phyloP scores from a whole-genome alignment of 176 grass and related monocot species.

The Calamus simplicifolius region DNA sequence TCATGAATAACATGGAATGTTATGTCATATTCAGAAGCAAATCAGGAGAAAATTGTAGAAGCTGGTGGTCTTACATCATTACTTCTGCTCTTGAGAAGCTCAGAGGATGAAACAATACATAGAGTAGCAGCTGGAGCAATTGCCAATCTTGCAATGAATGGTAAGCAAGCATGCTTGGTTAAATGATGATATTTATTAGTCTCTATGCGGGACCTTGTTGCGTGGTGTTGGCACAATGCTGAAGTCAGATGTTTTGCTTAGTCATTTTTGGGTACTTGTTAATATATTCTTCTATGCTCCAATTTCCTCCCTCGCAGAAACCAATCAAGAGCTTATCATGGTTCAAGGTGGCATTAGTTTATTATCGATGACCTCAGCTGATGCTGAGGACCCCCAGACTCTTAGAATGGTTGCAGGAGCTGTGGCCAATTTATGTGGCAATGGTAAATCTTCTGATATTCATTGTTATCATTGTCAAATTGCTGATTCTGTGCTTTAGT shows the following conservation, averaged over 20 bases:
- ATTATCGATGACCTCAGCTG: conserved; percentile 88
- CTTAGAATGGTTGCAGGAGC: conserved; percentile 99
- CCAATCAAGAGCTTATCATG: conserved; percentile 99
- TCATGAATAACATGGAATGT: neutral
- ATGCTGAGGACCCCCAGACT: conserved; percentile 95
- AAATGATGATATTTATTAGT: no score
- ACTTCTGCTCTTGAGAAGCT: conserved; percentile 82
- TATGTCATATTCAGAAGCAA: conserved; percentile 61
- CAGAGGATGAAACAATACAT: conserved; percentile 90
- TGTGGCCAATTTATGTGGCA: conserved; percentile 97
- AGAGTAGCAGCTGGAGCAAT: conserved; percentile 97
- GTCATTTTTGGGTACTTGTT: neutral
- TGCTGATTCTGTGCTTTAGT: no score
- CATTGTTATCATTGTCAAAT: neutral
- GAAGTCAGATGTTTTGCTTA: neutral
- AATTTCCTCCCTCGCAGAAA: conserved; percentile 40
- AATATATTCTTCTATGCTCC: neutral
- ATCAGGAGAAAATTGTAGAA: conserved; percentile 99
- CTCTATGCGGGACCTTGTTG: no score
- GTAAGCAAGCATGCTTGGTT: conserved; percentile 25
- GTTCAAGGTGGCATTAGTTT: conserved; percentile 80
- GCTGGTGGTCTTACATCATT: conserved; percentile 91
- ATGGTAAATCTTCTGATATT: conserved; percentile 51
- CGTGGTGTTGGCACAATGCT: no score
- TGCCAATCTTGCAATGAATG: conserved; percentile 99